Evolutionary conservation across 345 rosid genomes (phyloP), one percentile per base, ranked within the genome.

Genomic region (Brassica napus): DNA sequence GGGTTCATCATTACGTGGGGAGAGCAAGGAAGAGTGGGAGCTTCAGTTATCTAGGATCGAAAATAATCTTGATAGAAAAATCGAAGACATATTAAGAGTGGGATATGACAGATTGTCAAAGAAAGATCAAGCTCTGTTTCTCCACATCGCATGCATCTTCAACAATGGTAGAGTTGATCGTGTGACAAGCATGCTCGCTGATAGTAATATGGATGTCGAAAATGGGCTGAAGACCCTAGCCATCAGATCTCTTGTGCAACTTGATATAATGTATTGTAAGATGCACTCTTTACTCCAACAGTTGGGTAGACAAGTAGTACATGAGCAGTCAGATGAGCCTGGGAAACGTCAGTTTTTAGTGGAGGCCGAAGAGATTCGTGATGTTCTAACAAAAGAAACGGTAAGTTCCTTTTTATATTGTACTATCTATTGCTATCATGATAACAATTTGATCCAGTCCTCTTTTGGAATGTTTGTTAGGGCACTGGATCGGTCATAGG

Each of bases 131-230:
- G 1, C 10, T 3, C 6, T 84, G 0, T 86, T 86, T 73, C 68
- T 82, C 1, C 86, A 82, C 42, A 76, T 86, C 26, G 85, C 85
- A 11, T 77, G 73, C 32, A n/a, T n/a, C n/a, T n/a, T n/a, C n/a
- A n/a, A n/a, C n/a, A n/a, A n/a, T n/a, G n/a, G n/a, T n/a, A n/a
- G n/a, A n/a, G n/a, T n/a, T n/a, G n/a, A n/a, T n/a, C n/a, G n/a
- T 5, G 44, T 80, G 37, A 30, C 0, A 8, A 31, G 26, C 57
- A 39, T 80, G 9, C 65, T 77, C 0, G 79, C 66, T 2, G 47
- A 39, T 11, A 65, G 35, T 30, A 32, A 74, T 1, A 10, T 31
- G 34, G 21, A 69, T 66, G 44, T 75, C 3, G 4, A 2, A 24
- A 9, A 37, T 11, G 79, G 67, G 59, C 2, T 75, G 18, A 57